Evolutionary conservation across 2,329 filamentous ascomycete species (phyloP), one percentile per base, ranked within the genome.

Genomic region (Rhexocercosporidium sp.): DNA sequence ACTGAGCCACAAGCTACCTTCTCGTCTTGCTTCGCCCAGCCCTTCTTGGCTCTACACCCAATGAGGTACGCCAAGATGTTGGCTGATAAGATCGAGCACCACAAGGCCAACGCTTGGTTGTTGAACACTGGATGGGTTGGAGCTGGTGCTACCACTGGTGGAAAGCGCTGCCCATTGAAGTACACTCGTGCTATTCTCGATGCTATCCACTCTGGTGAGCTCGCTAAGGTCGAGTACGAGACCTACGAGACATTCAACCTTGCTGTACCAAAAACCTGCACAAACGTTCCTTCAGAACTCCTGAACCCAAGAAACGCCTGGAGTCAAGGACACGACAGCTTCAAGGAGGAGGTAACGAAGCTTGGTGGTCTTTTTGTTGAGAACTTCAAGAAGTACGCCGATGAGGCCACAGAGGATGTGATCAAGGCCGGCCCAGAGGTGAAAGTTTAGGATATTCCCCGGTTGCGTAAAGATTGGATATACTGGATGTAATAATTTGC

Each of bases 61-160:
- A 99, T 99, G 96, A 92, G 93, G 81, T 99, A 99, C 84, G 96
- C 96, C 75, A 91, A 91, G 85, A 99, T 99, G 96, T 87, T 99
- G 70, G 96, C 96, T 44, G 93, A 97, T 81, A 98, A 98, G 91
- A 99, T 99, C 79, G 88, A 95, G 78, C 81, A 93, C 75, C 94
- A 99, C 90, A 92, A 94, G 77, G 91, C 94, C 82, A 97, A 97
- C 80, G 96, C 95, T 76, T 99, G 96, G 96, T 87, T 99, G 74
- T 91, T 99, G 81, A 97, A 97, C 91, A 97, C 94, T 76, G 94
- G 94, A 75, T 97, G 94, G 94, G 94, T 96, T 79, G 94, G 94
- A 78, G 94, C 94, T 76, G 93, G 93, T 78, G 92, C 92, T 77
- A 89, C 91, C 76, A 96, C 94, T 77, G 95, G 94, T 73, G 94